A percentile compares a stretch with the other conserved stretches of the same genome.
phyloP scores from a whole-genome alignment of 2,329 filamentous ascomycete genomes.

The Fusarium citri region DNA sequence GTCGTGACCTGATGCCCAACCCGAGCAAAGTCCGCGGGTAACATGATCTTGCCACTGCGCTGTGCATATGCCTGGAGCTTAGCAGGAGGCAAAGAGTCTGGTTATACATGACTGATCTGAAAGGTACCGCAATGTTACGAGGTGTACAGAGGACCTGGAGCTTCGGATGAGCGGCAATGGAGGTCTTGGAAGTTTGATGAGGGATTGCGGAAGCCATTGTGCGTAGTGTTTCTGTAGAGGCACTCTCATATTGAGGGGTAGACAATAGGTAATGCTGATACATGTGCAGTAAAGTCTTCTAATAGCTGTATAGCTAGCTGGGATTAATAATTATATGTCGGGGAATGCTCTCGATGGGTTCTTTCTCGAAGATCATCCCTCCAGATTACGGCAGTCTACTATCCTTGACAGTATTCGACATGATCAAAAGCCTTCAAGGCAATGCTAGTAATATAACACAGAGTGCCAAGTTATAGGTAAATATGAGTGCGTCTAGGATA shows the following conservation, averaged over 20 bases:
- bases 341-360: not conserved
- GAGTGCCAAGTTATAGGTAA: too few relatives aligned
- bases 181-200: not conserved
- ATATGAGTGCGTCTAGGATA: too few relatives aligned
- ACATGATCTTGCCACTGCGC: conserved; percentile 11
- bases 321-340: not conserved
- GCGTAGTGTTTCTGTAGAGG: too few relatives aligned
- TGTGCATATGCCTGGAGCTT: not conserved
- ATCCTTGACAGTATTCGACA: too few relatives aligned
- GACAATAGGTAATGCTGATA: too few relatives aligned
- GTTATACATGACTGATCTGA: not conserved
- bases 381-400: not conserved
- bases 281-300: too few relatives aligned
- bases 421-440: rapidly evolving
- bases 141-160: not conserved
- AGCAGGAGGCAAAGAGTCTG: not conserved
- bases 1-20: conserved; percentile 1
- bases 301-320: rapidly evolving
- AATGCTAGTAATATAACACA: rapidly evolving
- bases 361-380: not conserved
- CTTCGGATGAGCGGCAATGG: not conserved
- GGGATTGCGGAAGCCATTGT: not conserved
- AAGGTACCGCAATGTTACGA: not conserved
- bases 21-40: conserved; percentile 1
- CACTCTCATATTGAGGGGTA: not conserved